Percentiles rank a stretch among this genome's conserved stretches.
phyloP scores from a whole-genome alignment of 495 filamentous ascomycete species.

The Umbilicaria muhlenbergii region DNA sequence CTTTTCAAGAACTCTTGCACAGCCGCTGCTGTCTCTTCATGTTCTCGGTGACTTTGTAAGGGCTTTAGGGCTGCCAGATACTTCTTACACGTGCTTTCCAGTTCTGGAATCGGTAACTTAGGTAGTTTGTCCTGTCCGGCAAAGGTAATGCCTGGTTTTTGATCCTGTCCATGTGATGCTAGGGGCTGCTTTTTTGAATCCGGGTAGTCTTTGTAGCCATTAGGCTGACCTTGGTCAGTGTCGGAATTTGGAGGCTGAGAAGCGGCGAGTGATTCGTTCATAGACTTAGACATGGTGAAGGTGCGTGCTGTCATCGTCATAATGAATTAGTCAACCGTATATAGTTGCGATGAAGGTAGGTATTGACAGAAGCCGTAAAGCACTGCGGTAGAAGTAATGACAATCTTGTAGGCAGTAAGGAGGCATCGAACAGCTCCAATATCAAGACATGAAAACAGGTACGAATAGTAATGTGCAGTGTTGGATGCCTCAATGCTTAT shows the following conservation, averaged over 20 bases:
- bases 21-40: constrained; percentile 65
- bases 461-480: not conserved
- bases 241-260: constrained; percentile 14
- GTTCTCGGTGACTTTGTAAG: constrained; percentile 66
- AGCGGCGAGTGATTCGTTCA: constrained; percentile 44
- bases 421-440: constrained; percentile 40
- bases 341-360: constrained; percentile 58
- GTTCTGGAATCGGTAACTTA: constrained; percentile 88
- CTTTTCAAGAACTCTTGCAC: constrained; percentile 71
- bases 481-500: no score
- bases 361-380: constrained; percentile 67
- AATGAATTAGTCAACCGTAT: constrained; percentile 39
- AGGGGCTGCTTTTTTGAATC: constrained; percentile 27
- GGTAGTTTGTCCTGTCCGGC: constrained; percentile 76
- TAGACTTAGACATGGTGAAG: constrained; percentile 44
- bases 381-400: constrained; percentile 83
- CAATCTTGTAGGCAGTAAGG: constrained; percentile 73
- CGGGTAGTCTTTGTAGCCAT: constrained; percentile 25
- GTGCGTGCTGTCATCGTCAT: constrained; percentile 26
- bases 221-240: constrained; percentile 15
- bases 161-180: constrained; percentile 23
- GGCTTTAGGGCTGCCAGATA: constrained; percentile 72
- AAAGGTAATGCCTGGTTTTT: constrained; percentile 62
- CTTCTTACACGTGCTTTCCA: constrained; percentile 62
- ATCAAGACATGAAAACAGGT: not conserved